Base-by-base conservation (phyloP, 805 yeast species). In the Zygosaccharomyces pseudorouxii region DNA sequence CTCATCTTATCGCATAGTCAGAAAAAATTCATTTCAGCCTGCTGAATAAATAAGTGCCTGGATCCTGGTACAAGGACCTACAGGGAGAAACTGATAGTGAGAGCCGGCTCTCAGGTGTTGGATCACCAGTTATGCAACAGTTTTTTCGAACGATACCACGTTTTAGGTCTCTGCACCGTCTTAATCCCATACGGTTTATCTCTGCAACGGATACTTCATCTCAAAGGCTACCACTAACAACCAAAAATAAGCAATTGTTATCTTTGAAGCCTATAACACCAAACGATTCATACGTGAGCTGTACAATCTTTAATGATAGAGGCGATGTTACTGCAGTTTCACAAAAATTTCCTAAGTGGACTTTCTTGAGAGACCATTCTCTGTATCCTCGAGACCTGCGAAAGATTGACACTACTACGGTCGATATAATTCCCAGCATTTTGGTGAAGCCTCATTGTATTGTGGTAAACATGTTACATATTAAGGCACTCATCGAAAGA, bases 361-460 rank as follows among this genome's bases (percentile, higher is more conserved):
- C 80, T 49, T 84, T 93, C 55, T 69, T 93, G 10, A 77, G 81
- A 47, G 81, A 85, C 40, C 85, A 89, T 65, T 79, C 82, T 20
- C 64, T 90, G 23, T 88, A 83, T 54, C 95, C 97, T 1, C 72
- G 97, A 68, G 97, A 90, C 65, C 70, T 90, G 53, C 69, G 97
- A 27, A 89, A 87, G 60, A 84, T 90, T 45, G 96, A 62, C 68
- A 77, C 74, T 49, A 84, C 86, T 29, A 75, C 82, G 22, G 74
- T 84, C 47, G 96, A 89, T 65, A 87, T 92, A 18, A 90, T 90
- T 3, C 99, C 99, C 0, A 81, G 89, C 16, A 84, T 93, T 40
- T 82, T 90, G 51, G 89, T 89, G 19, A 76, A 97, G 50, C 76
- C 80, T 12, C 46, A 79, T 69, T 84, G 95, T 45, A 86, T 92